Evolutionary conservation across 2,329 filamentous ascomycete genomes (phyloP), one percentile per base, ranked within the genome.

Genomic region (Fusarium pininemorale): DNA sequence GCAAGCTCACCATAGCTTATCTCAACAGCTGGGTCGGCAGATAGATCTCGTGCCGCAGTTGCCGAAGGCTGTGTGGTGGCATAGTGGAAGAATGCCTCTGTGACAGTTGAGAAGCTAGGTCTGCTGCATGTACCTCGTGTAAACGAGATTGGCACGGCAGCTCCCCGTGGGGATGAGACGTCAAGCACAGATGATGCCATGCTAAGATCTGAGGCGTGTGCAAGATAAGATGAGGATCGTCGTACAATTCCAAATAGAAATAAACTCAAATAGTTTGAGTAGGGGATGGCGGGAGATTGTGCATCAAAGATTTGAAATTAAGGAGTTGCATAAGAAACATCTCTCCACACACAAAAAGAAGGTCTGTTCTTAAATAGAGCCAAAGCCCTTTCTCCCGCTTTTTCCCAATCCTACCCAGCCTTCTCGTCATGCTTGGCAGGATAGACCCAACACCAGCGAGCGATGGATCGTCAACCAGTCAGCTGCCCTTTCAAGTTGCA

Each of bases 1-100:
- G 85, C 84, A 53, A 88, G 83, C 60, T 86, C 83, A 2, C 77
- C 76, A 73, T 88, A 88, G 28, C 84, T 86, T 65, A 87, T 81
- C 57, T 81, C 78, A n/a, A 73, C 75, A 15, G 78, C 67, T 5
- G 73, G 73, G 15, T 68, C 67, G 37, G 61, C 55, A 28, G 82
- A 82, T 22, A 83, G 66, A 74, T 83, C 78, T 57, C 82, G 80
- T 55, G 84, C 81, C 37, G 85, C 86, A 15, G 80, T 78, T 57
- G 73, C 77, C 39, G 82, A 74, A 15, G 85, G 84, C 37, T 82
- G 78, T 22, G 73, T 69, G 37, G 82, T 74, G 28, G 81, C 85
- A 70, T 83, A 75, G 47, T 83, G 79, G 50, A 79, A 79, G 69
- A 84, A 83, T 24, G 82, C 81, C 10, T 81, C 74, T 32, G 82